phyloP scores from a whole-genome alignment of 495 filamentous ascomycete species.

The Penicillium waksmanii region DNA sequence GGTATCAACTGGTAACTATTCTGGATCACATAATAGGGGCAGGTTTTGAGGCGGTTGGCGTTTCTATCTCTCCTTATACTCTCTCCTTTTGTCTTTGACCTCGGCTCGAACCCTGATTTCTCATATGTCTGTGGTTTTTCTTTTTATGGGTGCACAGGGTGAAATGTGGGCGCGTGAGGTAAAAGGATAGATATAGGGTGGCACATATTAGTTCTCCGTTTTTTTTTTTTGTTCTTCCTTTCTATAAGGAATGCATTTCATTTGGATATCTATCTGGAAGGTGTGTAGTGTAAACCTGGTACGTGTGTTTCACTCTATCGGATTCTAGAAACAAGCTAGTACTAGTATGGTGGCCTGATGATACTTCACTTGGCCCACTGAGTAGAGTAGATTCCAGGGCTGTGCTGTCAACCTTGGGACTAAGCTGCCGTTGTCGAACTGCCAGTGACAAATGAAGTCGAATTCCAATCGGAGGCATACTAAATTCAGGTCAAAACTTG shows the following conservation, averaged over 20 bases:
- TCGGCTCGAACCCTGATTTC: neutral
- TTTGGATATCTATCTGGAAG: neutral
- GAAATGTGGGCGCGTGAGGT: slow-evolving; percentile 10
- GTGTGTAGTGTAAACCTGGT: neutral
- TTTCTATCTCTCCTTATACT: neutral
- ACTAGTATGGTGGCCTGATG: too few species aligned
- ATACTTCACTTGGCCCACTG: too few species aligned
- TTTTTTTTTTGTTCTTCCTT: neutral
- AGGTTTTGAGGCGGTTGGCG: neutral
- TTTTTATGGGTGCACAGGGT: slow-evolving; percentile 9
- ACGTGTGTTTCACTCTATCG: too few species aligned
- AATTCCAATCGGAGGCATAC: slow-evolving; percentile 29
- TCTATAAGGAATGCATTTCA: neutral
- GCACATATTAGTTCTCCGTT: slow-evolving; percentile 9
- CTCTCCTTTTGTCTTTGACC: neutral
- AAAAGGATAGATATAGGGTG: slow-evolving; percentile 21
- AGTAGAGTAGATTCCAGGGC: too few species aligned
- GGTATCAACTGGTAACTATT: slow-evolving; percentile 1
- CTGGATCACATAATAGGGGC: neutral
- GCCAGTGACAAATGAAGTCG: slow-evolving; percentile 11
- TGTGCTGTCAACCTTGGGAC: neutral
- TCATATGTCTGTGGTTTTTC: neutral
- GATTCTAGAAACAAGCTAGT: too few species aligned
- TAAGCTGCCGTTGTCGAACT: neutral
- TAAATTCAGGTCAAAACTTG: neutral